Base-by-base conservation (phyloP, 768 basidiomycete genomes). In the Boletus pseudo-olivaceus region DNA sequence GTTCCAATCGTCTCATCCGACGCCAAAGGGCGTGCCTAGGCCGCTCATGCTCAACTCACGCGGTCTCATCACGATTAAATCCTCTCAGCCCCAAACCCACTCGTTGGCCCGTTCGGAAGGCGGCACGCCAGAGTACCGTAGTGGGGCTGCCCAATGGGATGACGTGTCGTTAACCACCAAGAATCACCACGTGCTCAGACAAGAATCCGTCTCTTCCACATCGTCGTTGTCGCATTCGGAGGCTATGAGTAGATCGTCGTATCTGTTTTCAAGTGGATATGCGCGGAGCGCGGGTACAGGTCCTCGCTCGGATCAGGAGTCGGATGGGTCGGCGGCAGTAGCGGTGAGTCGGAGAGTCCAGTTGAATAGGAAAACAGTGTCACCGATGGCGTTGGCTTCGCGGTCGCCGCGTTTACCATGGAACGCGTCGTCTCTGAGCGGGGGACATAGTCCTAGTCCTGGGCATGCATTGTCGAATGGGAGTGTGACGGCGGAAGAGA, bases 191-290 rank as follows among this genome's bases (percentile, higher is more conserved):
- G 62, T 66, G 23, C 57, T 78, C 27, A 76, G 76, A 61, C 76
- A 78, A 30, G 80, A 76, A 49, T 88, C 87, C 1, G 72, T 79
- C 60, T 89, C 88, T 9, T 84, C 86, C 2, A 63, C 78, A 2
- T 86, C 86, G 1, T 87, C 88, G 1, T 58, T 84, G 17, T 84
- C 85, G 3, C 80, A 80, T 4, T 78, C 82, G 12, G 84, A 84
- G 56, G 74, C 71, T 1, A 56, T 75, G 45, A 70, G 72, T 4
- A 65, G 65, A 15, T 50, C 41, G 10, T 67, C 69, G 17, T 72
- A 67, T 54, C 67, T 73, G 15, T 40, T 37, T 27, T 23, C 61
- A 1, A 23, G 46, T 4, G 17, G 45, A 29, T 39, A 46, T 37
- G 23, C 51, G 14, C 58, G 51, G 47, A 72, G 55, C 20, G 44